Conservation (phyloP, 140 eudicot species). For the Senecio squalidus region DNA sequence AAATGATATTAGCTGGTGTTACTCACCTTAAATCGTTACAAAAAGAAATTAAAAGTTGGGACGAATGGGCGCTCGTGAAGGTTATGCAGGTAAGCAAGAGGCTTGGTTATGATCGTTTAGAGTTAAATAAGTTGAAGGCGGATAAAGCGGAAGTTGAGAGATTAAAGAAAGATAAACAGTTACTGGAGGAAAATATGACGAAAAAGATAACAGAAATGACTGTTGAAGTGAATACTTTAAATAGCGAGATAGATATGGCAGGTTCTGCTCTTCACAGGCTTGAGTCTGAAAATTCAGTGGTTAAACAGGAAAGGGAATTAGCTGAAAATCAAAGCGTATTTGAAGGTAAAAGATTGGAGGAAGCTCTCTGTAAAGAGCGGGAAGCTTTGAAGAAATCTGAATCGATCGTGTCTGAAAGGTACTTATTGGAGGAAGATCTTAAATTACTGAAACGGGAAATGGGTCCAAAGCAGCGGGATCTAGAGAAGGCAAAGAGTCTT, state of each 20-base stretch:
- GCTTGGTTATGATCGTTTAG: conserved; percentile 48
- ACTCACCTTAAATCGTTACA: conserved; percentile 27
- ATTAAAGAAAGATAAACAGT: conserved; percentile 32
- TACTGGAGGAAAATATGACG: conserved; percentile 35
- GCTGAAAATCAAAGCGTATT: conserved; percentile 23
- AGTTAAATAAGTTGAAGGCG: conserved; percentile 46
- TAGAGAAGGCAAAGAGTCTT: conserved; percentile 39
- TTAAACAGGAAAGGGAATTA: conserved; percentile 34
- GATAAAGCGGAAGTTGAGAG: conserved; percentile 57
- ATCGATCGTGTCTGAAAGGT: conserved; percentile 28
- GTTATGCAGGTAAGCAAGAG: conserved; percentile 59
- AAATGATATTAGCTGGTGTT: conserved; percentile 22
- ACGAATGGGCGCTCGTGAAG: conserved; percentile 56
- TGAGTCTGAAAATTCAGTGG: conserved; percentile 34
- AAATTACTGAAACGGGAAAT: conserved; percentile 17
- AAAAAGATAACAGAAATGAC: conserved; percentile 59
- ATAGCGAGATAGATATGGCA: conserved; percentile 33
- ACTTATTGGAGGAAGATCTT: conserved; percentile 37
- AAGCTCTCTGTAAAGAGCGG: conserved; percentile 39
- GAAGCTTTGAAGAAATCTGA: conserved; percentile 34
- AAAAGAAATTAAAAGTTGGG: conserved; percentile 47
- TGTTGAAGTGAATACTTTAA: conserved; percentile 29
- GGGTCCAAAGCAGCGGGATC: conserved; percentile 14
- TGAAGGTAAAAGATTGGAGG: conserved; percentile 20
- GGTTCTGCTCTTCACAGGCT: conserved; percentile 31